Base-by-base conservation (phyloP, 768 basidiomycete species). In the Pleurotus djamor region DNA sequence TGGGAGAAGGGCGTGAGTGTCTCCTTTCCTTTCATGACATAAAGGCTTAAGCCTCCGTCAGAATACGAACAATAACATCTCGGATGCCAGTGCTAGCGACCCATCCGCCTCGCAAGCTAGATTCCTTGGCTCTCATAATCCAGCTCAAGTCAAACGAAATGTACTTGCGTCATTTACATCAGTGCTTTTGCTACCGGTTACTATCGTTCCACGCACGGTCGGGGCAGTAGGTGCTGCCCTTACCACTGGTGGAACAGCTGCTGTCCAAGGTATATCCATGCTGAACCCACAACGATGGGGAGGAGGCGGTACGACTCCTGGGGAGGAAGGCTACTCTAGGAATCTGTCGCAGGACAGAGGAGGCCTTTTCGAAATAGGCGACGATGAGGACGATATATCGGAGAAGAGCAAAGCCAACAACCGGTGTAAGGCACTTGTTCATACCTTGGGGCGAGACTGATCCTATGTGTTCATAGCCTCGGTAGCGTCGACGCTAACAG, bases 131-230 rank as follows among this genome's bases (percentile, higher is more conserved):
- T 89, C 94, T 1, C 83, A 89, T 55, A 96, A 98, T 66, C 96
- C 96, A 0, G 94, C 94, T 1, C 85, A 86, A 61, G 85, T 96
- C 60, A 99, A 99, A 67, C 87, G 93, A 44, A 97, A 91, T 65
- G 92, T 98, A 6, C 81, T 98, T 1, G 89, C 94, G 0, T 92
- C 94, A 0, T 98, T 99, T 71, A 91, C 92, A 2, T 88, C 92
- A 61, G 83, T 94, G 1, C 85, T 99, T 5, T 77, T 98, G 0
- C 78, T 98, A 0, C 96, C 97, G 0, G 97, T 99, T 14, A 97
- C 96, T 1, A 96, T 98, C 69, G 95, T 98, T 2, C 96, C 96
- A 0, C 86, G 91, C 12, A 84, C 85, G 0, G 87, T 89, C 14
- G 85, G 85, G 12, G 85, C 80, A 3, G 87, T 90, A 6, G 87